phyloP scores from a whole-genome alignment of 768 basidiomycete genomes.

The Crepidotus variabilis region DNA sequence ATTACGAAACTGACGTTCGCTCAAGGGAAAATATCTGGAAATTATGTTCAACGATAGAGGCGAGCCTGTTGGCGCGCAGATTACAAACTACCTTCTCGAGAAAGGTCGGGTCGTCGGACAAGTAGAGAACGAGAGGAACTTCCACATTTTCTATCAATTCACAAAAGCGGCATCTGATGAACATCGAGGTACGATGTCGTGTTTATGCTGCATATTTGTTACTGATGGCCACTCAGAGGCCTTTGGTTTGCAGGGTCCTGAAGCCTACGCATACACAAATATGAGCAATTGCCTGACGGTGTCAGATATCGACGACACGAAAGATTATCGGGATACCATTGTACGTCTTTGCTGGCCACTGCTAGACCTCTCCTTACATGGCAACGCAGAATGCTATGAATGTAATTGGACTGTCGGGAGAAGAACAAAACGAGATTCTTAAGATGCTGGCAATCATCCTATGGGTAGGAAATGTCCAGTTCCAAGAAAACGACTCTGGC shows the following conservation, averaged over 20 bases:
- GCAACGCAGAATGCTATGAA: slow-evolving; percentile 81
- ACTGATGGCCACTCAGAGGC: slow-evolving; percentile 52
- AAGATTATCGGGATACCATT: slow-evolving; percentile 86
- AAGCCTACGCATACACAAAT: slow-evolving; percentile 92
- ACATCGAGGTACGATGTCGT: slow-evolving; percentile 67
- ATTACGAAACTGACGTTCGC: slow-evolving; percentile 12
- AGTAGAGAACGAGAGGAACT: slow-evolving; percentile 93
- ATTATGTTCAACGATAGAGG: slow-evolving; percentile 97
- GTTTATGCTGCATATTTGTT: neutral
- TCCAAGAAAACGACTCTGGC: slow-evolving; percentile 83
- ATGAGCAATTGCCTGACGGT: slow-evolving; percentile 91
- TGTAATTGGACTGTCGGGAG: slow-evolving; percentile 77
- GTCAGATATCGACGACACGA: slow-evolving; percentile 81
- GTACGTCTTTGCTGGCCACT: slow-evolving; percentile 39
- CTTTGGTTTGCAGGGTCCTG: slow-evolving; percentile 94
- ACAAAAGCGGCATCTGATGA: slow-evolving; percentile 90
- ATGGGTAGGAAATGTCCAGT: slow-evolving; percentile 97
- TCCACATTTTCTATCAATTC: slow-evolving; percentile 99
- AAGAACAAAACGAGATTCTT: slow-evolving; percentile 91
- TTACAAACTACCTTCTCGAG: slow-evolving; percentile 97
- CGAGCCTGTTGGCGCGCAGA: slow-evolving; percentile 95
- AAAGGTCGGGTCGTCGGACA: slow-evolving; percentile 97
- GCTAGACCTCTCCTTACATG: neutral
- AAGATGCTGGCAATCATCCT: slow-evolving; percentile 88
- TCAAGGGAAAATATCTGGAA: slow-evolving; percentile 95